These are phyloP conservation scores for Stephanodiscus minutulus DNA, from an alignment of 108 stramenopile species.

Conservation along the genomic window DNA sequence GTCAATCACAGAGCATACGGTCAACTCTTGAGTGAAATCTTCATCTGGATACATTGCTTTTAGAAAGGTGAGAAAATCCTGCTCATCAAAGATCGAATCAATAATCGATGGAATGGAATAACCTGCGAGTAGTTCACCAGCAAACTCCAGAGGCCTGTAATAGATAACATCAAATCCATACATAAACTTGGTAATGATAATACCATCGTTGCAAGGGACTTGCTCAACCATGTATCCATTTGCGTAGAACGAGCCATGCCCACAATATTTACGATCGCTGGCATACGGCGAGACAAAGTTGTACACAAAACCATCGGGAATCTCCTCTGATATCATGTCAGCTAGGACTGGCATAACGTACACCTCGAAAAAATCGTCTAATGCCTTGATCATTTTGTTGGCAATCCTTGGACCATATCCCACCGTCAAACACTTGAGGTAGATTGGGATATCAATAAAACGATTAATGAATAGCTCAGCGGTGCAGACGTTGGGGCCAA, in stretches of 20 bases:
- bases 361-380: constrained; percentile 36
- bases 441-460: constrained; percentile 23
- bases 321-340: constrained; percentile 8
- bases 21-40: constrained; percentile 17
- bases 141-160: constrained; percentile 32
- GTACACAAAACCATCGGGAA: constrained; percentile 20
- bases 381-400: constrained; percentile 32
- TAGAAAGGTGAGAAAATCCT: constrained; percentile 24
- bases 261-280: constrained; percentile 26
- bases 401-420: constrained; percentile 23
- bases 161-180: constrained; percentile 46
- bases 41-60: constrained; percentile 15
- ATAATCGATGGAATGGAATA: constrained; percentile 20
- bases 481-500: constrained; percentile 9
- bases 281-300: constrained; percentile 29
- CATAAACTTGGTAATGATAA: constrained; percentile 33
- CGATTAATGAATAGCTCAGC: constrained; percentile 32
- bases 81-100: constrained; percentile 19
- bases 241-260: constrained; percentile 30
- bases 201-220: constrained; percentile 23
- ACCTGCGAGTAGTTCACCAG: constrained; percentile 17
- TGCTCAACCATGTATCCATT: constrained; percentile 31
- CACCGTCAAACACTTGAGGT: constrained; percentile 31
- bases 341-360: constrained; percentile 10
- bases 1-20: constrained; percentile 30